Evolutionary conservation across 2,329 filamentous ascomycete species (phyloP).

Genomic region (Kalaharituber pfeilii): DNA sequence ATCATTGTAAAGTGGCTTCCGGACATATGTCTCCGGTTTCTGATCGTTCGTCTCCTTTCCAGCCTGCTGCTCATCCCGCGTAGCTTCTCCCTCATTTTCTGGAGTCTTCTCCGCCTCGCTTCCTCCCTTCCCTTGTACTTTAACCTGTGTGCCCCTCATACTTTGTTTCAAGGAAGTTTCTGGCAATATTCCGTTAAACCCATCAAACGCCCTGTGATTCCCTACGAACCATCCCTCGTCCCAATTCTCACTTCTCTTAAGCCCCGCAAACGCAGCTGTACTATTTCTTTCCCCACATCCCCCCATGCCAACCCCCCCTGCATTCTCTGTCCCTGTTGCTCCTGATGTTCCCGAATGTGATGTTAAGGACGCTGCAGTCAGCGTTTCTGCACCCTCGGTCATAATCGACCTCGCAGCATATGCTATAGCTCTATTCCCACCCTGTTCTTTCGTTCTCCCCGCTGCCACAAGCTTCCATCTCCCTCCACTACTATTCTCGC

Average conservation of each 20-base stretch:
- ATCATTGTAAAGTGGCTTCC: constrained; percentile 1
- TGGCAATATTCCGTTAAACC: not conserved
- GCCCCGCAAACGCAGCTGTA: not conserved
- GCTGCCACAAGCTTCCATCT: too few relatives aligned
- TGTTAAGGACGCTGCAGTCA: too few relatives aligned
- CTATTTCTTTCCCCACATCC: too few relatives aligned
- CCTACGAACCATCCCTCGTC: not conserved
- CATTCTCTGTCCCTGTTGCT: too few relatives aligned
- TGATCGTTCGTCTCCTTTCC: not conserved
- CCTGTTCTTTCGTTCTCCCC: too few relatives aligned
- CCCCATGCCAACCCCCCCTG: too few relatives aligned
- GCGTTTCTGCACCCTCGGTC: too few relatives aligned
- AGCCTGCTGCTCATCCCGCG: not conserved
- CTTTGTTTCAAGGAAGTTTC: not conserved
- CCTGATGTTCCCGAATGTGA: too few relatives aligned
- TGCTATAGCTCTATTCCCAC: too few relatives aligned
- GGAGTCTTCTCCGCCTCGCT: not conserved
- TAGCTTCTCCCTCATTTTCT: not conserved
- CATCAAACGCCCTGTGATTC: not conserved
- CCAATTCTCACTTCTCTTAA: not conserved
- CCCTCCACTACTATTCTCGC: too few relatives aligned
- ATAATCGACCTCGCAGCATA: too few relatives aligned
- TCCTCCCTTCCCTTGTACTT: not conserved
- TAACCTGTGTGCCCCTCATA: not conserved
- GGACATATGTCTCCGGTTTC: not conserved